Base-by-base conservation (phyloP, 2,329 filamentous ascomycete genomes). In the Gyromitra esculenta region DNA sequence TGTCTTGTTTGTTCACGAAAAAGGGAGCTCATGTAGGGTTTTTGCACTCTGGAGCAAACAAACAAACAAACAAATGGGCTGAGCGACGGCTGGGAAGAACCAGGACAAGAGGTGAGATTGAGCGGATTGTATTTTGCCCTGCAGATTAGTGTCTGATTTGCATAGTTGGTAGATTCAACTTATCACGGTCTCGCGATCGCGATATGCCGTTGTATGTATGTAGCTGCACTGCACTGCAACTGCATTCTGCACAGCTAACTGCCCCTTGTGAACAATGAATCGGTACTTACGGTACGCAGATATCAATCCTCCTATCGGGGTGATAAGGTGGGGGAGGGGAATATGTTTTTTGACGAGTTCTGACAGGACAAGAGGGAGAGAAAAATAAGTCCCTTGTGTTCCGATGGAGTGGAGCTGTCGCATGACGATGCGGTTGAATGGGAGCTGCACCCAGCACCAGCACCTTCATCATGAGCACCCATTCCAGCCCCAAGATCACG, bases 391-490 rank as follows among this genome's bases (percentile, higher is more conserved):
- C 25, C 25, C 25, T 31, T 31, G 57, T 62, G 11, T 59, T n/a
- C 11, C 39, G 56, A 15, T 39, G 35, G 48, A 52, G 13, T 54
- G n/a, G 56, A 52, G 62, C n/a, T 62, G 67, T 64, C 68, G 45
- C 57, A 71, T 71, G 68, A 71, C 68, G 68, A 37, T 45, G 37
- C 68, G 68, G 68, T 71, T 71, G 68, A 71, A 71, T 64, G 31
- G 18, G 18, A 57, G 43, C 54, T 50, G 57, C 45, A 71, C 39
- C 25, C 57, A 41, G n/a, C 50, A 48, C 15, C 45, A 50, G 5
- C 45, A 15, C 18, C 50, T 9, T 18, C 50, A 25, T n/a, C 39
- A 35, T 57, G 25, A 37, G 37, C 25, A 57, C 59, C 39, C 21
- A 57, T 21, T 21, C 18, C 18, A 21, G 25, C 25, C 25, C 25